Evolutionary conservation across 1,139 yeast genomes (phyloP).

Genomic region (Blastobotrys capitulatus): DNA sequence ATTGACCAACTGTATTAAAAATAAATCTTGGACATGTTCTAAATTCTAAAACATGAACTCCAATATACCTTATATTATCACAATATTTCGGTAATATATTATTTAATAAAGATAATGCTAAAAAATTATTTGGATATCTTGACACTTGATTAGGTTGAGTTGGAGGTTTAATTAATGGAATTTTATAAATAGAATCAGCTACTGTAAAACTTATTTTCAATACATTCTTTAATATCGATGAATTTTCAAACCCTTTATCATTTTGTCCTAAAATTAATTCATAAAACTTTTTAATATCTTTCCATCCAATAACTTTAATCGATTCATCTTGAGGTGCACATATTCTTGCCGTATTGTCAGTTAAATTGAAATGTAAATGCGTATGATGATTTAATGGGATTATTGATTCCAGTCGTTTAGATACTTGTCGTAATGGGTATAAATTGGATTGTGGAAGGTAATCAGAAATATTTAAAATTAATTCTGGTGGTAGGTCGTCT

Average conservation of each 20-base stretch:
- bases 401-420: background rate
- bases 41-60: conserved; percentile 7
- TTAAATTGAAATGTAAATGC: conserved; percentile 6
- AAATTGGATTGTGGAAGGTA: background rate
- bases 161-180: conserved; percentile 6
- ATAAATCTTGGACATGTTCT: conserved; percentile 8
- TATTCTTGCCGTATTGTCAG: background rate
- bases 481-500: conserved; percentile 4
- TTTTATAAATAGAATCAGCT: conserved; percentile 5
- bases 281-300: conserved; percentile 4
- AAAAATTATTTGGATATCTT: conserved; percentile 4
- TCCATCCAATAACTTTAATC: conserved; percentile 1
- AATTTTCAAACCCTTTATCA: conserved; percentile 5
- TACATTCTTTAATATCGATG: background rate
- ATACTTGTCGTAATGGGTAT: background rate
- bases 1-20: background rate
- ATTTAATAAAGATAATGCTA: conserved; percentile 2
- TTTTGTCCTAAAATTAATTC: conserved; percentile 6
- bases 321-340: conserved; percentile 1
- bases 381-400: background rate
- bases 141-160: conserved; percentile 4
- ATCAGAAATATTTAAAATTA: background rate
- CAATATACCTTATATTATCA: conserved; percentile 2
- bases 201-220: conserved; percentile 5
- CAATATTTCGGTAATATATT: conserved; percentile 4